Conservation (phyloP, 176 grass and related monocot genomes). For the Chloris gayana region DNA sequence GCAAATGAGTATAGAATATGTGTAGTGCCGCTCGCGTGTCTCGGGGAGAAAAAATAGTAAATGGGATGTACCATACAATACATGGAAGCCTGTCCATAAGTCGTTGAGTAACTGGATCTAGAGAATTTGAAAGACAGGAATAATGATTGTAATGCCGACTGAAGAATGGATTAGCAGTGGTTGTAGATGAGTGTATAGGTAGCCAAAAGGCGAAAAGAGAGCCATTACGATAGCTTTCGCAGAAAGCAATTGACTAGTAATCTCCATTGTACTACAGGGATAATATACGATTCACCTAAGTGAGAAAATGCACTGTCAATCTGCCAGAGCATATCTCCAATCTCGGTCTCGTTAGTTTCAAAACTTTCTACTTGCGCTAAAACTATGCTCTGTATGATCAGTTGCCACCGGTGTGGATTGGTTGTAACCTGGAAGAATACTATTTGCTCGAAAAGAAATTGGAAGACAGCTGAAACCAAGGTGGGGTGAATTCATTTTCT, state of each 20-base stretch:
- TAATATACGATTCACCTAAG: conserved; percentile 7
- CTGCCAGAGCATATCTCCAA: conserved; percentile 8
- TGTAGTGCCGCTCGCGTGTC: neutral
- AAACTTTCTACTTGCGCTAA: conserved; percentile 12
- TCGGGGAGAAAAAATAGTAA: neutral
- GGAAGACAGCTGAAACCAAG: conserved; percentile 13
- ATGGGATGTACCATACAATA: no score
- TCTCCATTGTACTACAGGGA: neutral
- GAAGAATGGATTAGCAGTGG: no score
- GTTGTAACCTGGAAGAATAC: conserved; percentile 2
- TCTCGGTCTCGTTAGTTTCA: conserved; percentile 14
- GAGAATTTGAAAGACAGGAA: neutral
- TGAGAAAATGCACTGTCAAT: conserved; percentile 2
- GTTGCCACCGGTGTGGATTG: neutral
- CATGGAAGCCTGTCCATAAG: neutral
- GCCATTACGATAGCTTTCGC: conserved; percentile 36
- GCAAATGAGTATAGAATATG: conserved; percentile 12
- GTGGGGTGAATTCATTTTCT: neutral
- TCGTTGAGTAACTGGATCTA: neutral
- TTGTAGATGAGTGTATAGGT: conserved; percentile 31
- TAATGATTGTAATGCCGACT: conserved; percentile 26
- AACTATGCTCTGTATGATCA: neutral
- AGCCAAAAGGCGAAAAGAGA: conserved; percentile 24
- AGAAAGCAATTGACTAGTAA: conserved; percentile 32
- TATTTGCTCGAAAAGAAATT: no score